Base-by-base conservation (phyloP, 352 stramenopile genomes). In the Globisporangium ultimum region DNA sequence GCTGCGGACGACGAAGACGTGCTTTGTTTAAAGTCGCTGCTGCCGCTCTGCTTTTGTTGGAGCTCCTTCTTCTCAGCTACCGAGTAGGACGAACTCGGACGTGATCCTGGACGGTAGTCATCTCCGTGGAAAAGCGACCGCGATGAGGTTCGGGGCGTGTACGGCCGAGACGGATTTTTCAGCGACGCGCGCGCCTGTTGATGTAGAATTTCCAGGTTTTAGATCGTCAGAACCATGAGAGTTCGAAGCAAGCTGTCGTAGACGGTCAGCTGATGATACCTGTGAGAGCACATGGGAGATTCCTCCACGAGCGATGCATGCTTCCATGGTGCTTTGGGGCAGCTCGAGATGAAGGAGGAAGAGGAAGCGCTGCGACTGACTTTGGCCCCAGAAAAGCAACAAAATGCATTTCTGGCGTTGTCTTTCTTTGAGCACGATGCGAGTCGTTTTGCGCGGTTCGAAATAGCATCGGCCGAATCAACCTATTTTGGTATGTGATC, bases 241-340 rank as follows among this genome's bases (percentile, higher is more conserved):
- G 7, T 11, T 36, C 7, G 28, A 36, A 5, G 28, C 7, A 36
- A 36, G 28, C 7, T 36, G 7, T 36, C 8, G 8, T 36, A 6
- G 24, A 32, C 24, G 24, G n/a, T n/a, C n/a, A n/a, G n/a, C 24
- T 28, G 24, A 5, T 28, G 28, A 42, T 50, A 88, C 78, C 71
- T 92, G 76, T 0, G 79, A 88, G 57, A 93, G 72, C 55, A 93
- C 84, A 42, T 88, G 78, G 36, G 84, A 91, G 66, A 93, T 93
- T 17, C 78, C 84, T 40, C 78, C 79, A 2, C 81, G 81, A 17
- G 81, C 80, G 47, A 93, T 88, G 68, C 70, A 87, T 20, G 77
- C 79, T 47, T 93, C 80, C 84, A 93, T 91, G 34, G 24, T 17
- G 40, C 40, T 17, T 36, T 10, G 7, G 7, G 8, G 28, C 28